Conservation (phyloP, 192 early-diverging fungal species). For the Coemansia sp. region DNA sequence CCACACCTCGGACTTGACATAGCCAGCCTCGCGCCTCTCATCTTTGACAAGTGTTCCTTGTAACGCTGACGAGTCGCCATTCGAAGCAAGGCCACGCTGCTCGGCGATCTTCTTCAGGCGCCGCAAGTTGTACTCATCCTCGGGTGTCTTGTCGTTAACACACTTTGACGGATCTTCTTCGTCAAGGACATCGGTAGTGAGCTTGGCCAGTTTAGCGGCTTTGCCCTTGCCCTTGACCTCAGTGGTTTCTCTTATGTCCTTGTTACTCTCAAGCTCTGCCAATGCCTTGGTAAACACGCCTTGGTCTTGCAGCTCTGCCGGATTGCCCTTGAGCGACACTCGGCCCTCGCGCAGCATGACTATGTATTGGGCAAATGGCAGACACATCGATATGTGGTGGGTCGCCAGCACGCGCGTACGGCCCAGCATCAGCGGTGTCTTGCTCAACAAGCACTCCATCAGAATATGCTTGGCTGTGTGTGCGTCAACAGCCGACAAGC, state of each 20-base stretch:
- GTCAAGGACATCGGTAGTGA: conserved; percentile 30
- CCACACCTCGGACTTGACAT: conserved; percentile 74
- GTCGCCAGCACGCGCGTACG: conserved; percentile 89
- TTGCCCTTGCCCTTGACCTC: conserved; percentile 2
- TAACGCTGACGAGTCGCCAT: conserved; percentile 20
- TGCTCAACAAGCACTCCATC: conserved; percentile 69
- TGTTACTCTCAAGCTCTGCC: conserved; percentile 10
- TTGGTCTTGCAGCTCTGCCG: conserved; percentile 54
- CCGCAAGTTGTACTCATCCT: conserved; percentile 35
- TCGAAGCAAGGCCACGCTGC: conserved; percentile 43
- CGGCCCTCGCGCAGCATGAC: conserved; percentile 67
- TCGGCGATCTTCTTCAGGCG: conserved; percentile 27
- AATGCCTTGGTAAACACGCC: conserved; percentile 33
- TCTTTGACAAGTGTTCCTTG: conserved; percentile 71
- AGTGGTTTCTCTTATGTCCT: background rate
- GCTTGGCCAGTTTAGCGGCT: background rate
- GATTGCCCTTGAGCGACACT: conserved; percentile 59
- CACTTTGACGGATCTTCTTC: conserved; percentile 10
- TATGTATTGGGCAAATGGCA: conserved; percentile 51
- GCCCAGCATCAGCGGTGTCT: conserved; percentile 61
- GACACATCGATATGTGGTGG: conserved; percentile 71
- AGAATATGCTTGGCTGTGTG: conserved; percentile 88
- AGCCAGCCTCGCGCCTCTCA: conserved; percentile 79
- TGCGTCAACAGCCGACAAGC: conserved; percentile 89
- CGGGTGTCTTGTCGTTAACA: conserved; percentile 16